Base-by-base conservation (phyloP, 2,329 filamentous ascomycete genomes). In the Talaromyces sp. region DNA sequence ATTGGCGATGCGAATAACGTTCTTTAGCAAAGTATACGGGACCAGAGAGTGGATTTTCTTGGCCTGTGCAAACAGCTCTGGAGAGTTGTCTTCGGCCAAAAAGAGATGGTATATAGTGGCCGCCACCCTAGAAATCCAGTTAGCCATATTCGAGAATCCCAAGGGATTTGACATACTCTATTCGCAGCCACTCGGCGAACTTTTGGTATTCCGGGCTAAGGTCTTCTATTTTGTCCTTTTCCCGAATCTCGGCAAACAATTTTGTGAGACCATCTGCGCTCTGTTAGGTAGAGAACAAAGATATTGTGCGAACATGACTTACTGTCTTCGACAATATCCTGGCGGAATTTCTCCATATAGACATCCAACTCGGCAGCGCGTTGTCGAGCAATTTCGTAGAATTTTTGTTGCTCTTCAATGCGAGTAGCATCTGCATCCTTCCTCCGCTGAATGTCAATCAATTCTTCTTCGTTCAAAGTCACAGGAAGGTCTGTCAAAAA, bases 51-150 rank as follows among this genome's bases (percentile, higher is more conserved):
- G 95, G 58, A 98, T 97, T 63, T 91, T 87, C 78, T 93, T 96
- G 4, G 90, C 88, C 75, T 99, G 95, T 0, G 92, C 92, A 74
- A 98, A 98, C 32, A 99, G 78, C 72, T 99, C 95, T 0, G 95
- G 93, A 0, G 93, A 97, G 75, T 99, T 99, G 77, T 99, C 95
- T 74, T 99, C 95, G 6, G 95, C 95, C 52, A 99, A 83, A 82
- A 99, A 99, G 36, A 99, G 82, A 74, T 99, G 95, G 72, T 99
- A 99, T 62, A 98, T 87, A 25, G 95, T 97, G 47, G 95, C 95
- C 27, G 95, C 95, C 55, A 99, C 88, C 78, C 80, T 82, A 58
- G 19, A 53, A 39, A 28, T 52, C 67, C 19, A 17, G 27, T 58
- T 42, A 62, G 51, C 39, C 55, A 25, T 13, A 22, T 49, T 28